Evolutionary conservation across 495 filamentous ascomycete species (phyloP), one percentile per base, ranked within the genome.

Genomic region (Beverwykella pulmonaria): DNA sequence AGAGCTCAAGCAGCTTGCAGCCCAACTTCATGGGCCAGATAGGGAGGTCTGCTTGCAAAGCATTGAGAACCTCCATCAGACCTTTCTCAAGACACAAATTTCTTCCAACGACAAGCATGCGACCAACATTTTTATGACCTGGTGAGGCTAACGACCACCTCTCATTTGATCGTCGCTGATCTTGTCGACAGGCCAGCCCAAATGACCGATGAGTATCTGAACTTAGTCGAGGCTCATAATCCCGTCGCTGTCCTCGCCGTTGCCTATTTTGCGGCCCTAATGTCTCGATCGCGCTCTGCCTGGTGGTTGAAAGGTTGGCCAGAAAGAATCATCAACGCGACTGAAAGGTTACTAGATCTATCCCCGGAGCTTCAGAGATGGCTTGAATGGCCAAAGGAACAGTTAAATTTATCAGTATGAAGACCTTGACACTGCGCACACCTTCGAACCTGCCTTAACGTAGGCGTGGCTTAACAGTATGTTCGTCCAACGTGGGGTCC

Each of bases 281-380:
- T 67, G 32, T 1, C 17, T 1, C 22, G 25, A 7, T 8, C 26
- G 3, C 56, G 57, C 22, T 26, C n/a, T 15, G 5, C 26, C 2
- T 61, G 64, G 57, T 67, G 23, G 20, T 8, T 57, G 1, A 15
- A 62, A 12, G 50, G 30, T 12, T 67, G 64, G 64, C 56, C 57
- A n/a, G 7, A 55, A n/a, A 44, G 58, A n/a, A 56, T 67, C n/a
- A 5, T 67, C 10, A 22, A 25, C 20, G 59, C 64, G 6, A 10
- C 59, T 26, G 2, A 48, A 32, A 8, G 30, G 14, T 1, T 56
- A 23, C 27, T 67, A 10, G 48, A 48, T 4, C 9, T 6, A 5
- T 29, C 12, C 3, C 55, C 63, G 30, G 64, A 61, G 22, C 25
- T 61, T 12, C 56, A 30, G n/a, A 41, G 46, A 27, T 67, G 57